Evolutionary conservation across 192 early-diverging fungal genomes (phyloP).

Genomic region (Endogone sp.): DNA sequence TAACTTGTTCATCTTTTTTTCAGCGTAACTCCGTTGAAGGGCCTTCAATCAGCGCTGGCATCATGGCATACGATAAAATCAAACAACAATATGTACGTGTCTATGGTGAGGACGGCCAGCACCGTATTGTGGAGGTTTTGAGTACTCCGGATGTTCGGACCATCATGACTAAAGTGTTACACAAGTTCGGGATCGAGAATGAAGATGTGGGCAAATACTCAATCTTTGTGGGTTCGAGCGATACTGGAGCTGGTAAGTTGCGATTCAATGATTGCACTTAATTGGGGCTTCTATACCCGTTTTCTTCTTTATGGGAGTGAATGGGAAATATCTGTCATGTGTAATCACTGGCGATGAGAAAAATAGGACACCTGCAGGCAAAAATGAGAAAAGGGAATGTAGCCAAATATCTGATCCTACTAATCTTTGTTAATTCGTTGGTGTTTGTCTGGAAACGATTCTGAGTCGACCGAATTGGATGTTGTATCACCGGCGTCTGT

Average conservation of each 20-base stretch:
- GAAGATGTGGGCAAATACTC: conserved; percentile 69
- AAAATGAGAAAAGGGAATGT: not conserved
- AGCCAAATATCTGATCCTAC: too few relatives aligned
- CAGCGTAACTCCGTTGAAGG: conserved; percentile 14
- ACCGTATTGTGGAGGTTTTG: conserved; percentile 74
- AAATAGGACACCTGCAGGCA: too few relatives aligned
- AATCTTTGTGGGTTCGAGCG: conserved; percentile 67
- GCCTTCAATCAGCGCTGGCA: conserved; percentile 42
- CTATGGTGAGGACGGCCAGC: conserved; percentile 74
- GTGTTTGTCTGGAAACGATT: too few relatives aligned
- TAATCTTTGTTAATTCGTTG: not conserved
- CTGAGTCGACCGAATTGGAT: too few relatives aligned
- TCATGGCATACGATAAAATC: conserved; percentile 54
- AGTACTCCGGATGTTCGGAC: conserved; percentile 60
- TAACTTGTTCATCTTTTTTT: not conserved
- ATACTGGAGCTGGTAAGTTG: conserved; percentile 61
- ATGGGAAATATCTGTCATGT: too few relatives aligned
- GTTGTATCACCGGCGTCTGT: too few relatives aligned
- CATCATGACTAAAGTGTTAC: conserved; percentile 68
- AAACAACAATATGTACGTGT: conserved; percentile 70
- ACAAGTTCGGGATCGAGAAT: conserved; percentile 77
- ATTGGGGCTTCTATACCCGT: not conserved
- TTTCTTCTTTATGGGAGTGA: not conserved
- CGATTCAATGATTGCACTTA: not conserved
- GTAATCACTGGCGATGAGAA: too few relatives aligned